Evolutionary conservation across 257 asterid genomes (phyloP).

Genomic region (Nicotiana tomentosiformis): DNA sequence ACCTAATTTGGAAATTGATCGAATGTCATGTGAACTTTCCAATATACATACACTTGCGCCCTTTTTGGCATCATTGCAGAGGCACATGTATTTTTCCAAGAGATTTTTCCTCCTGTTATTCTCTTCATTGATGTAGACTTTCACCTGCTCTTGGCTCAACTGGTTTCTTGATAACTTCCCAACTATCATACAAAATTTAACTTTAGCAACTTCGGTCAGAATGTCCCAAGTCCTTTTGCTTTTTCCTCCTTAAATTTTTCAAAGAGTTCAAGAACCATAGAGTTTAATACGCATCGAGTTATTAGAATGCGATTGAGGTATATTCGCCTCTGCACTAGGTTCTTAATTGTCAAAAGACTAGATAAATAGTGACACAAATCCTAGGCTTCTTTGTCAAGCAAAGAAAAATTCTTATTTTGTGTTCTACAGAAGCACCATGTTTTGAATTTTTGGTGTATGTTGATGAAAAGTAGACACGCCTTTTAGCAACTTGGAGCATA

Average conservation of each 20-base stretch:
- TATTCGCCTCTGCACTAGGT: too few relatives aligned
- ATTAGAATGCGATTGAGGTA: too few relatives aligned
- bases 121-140: constrained; percentile 57
- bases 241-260: not conserved
- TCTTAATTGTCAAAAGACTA: too few relatives aligned
- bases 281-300: too few relatives aligned
- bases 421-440: too few relatives aligned
- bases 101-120: constrained; percentile 52
- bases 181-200: constrained; percentile 29
- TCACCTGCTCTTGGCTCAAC: constrained; percentile 56
- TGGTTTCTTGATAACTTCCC: constrained; percentile 79
- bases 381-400: too few relatives aligned
- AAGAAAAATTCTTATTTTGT: too few relatives aligned
- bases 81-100: constrained; percentile 51
- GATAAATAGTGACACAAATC: too few relatives aligned
- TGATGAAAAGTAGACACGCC: too few relatives aligned
- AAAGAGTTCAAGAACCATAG: too few relatives aligned
- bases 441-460: too few relatives aligned
- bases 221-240: not conserved
- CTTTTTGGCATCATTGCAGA: constrained; percentile 60
- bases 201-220: not conserved
- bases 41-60: not conserved
- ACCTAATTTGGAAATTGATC: not conserved
- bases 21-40: not conserved
- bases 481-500: too few relatives aligned